Base-by-base conservation (phyloP, 1,284 basidiomycete genomes). In the Fomitopsis schrenkii region DNA sequence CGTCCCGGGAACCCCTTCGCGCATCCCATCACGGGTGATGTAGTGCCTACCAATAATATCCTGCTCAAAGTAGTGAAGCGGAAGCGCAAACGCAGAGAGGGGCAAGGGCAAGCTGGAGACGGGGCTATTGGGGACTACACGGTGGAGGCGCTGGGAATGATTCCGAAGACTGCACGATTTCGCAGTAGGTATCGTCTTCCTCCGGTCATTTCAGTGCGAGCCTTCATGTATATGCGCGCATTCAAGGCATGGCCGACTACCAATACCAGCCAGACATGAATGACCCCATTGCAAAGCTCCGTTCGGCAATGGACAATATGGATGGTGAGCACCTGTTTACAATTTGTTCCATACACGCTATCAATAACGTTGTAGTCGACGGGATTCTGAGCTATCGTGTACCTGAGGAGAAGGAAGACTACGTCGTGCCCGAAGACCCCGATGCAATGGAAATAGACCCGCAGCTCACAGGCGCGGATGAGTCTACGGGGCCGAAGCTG, bases 201-300 rank as follows among this genome's bases (percentile, higher is more conserved):
- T 44, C 0, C 48, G 42, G 36, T 38, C 12, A 30, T 40, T 60
- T 15, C 42, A 10, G 7, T n/a, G 40, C n/a, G 22, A 12, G 9
- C 5, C 15, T 26, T 42, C 7, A 33, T 38, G 40, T 63, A 54
- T 59, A 44, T 38, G 55, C 44, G 10, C 50, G 12, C 42, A 19
- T 19, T 44, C 7, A 59, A 97, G 95, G 87, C 62, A 94, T 97
- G 91, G 93, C 88, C 46, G 95, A 97, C 72, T 97, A 87, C 71
- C 94, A 97, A 74, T 97, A 86, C 74, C 84, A 88, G 60, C 92
- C 93, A 1, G 79, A 89, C 60, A 78, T 80, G 68, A 75, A 84
- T 26, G 92, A 95, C 68, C 86, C 88, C 3, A 77, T 94, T 3
- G 76, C 86, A 2, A 77, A 85, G 62, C 75, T 97, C 58, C 85